phyloP scores from a whole-genome alignment of 352 stramenopile species.

The Phytophthora cryptogea region DNA sequence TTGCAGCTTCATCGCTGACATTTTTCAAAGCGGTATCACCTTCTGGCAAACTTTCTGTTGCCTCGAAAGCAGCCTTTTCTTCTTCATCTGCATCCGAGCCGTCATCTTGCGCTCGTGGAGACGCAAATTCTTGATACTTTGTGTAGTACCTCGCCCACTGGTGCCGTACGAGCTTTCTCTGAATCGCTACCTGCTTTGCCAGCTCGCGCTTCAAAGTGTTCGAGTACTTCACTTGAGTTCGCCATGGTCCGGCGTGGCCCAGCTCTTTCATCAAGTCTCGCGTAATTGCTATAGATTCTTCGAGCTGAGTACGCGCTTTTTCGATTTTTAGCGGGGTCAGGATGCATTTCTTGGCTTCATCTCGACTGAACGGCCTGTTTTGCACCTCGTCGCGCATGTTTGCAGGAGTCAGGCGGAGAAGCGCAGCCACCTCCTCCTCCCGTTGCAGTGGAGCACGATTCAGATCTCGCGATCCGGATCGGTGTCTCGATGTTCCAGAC shows the following conservation, averaged over 20 bases:
- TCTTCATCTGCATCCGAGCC: slow-evolving; percentile 2
- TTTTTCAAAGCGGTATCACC: slow-evolving; percentile 16
- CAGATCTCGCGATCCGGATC: background rate
- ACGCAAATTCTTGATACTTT: slow-evolving; percentile 39
- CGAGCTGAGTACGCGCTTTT: slow-evolving; percentile 39
- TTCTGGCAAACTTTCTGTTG: slow-evolving; percentile 11
- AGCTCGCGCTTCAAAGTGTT: slow-evolving; percentile 69
- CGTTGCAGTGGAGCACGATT: slow-evolving; percentile 10
- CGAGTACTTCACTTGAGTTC: slow-evolving; percentile 61
- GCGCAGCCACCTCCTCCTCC: slow-evolving; percentile 36
- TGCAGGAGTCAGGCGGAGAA: slow-evolving; percentile 50
- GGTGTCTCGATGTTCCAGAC: background rate
- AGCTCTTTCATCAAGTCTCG: slow-evolving; percentile 62
- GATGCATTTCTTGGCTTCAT: slow-evolving; percentile 36
- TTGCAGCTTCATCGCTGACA: slow-evolving; percentile 5
- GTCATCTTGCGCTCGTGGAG: background rate
- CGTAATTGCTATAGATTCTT: slow-evolving; percentile 53
- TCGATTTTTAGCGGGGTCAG: slow-evolving; percentile 37
- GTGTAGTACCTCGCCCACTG: slow-evolving; percentile 69
- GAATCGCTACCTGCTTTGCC: slow-evolving; percentile 51
- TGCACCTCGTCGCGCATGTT: slow-evolving; percentile 48
- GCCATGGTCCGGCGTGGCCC: slow-evolving; percentile 60
- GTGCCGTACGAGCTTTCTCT: slow-evolving; percentile 57
- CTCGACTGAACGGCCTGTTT: slow-evolving; percentile 34
- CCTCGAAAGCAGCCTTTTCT: slow-evolving; percentile 8